Evolutionary conservation across 306 rosid species (phyloP).

Genomic region (Urtica urens): DNA sequence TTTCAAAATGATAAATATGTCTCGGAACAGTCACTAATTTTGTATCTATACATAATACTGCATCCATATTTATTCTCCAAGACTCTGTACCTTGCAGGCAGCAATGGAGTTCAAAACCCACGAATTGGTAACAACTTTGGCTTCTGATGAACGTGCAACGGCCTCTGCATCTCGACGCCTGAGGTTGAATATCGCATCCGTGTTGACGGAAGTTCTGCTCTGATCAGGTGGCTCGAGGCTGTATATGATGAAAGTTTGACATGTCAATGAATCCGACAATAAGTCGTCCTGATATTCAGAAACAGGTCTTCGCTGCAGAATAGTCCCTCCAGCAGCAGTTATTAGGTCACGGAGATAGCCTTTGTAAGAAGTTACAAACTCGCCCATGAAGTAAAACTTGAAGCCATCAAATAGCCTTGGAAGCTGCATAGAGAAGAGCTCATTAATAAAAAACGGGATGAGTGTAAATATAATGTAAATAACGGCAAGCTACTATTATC

Average conservation of each 20-base stretch:
- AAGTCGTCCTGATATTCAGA: constrained; percentile 18
- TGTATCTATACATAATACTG: too few species aligned
- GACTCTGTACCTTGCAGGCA: constrained; percentile 57
- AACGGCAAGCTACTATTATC: too few species aligned
- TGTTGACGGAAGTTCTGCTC: constrained; percentile 24
- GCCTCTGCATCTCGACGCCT: constrained; percentile 47
- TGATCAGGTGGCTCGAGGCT: constrained; percentile 63
- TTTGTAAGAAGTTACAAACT: constrained; percentile 54
- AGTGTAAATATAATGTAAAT: not conserved
- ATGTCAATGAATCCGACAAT: constrained; percentile 18
- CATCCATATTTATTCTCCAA: constrained; percentile 23
- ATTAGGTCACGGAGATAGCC: constrained; percentile 74
- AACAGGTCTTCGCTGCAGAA: constrained; percentile 77
- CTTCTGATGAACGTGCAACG: constrained; percentile 52
- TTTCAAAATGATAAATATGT: too few species aligned
- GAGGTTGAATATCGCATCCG: constrained; percentile 20
- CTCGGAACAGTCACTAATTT: too few species aligned
- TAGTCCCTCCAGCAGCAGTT: constrained; percentile 73
- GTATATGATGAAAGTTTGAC: constrained; percentile 49
- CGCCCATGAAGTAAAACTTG: constrained; percentile 68
- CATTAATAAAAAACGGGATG: not conserved
- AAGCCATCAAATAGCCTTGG: constrained; percentile 64
- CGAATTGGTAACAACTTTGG: constrained; percentile 56
- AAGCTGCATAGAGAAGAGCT: constrained; percentile 42
- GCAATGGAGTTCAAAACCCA: constrained; percentile 86